A percentile compares a stretch with the other conserved stretches of the same genome.
phyloP scores from a whole-genome alignment of 2,329 filamentous ascomycete species.

The Talaromyces sp. region DNA sequence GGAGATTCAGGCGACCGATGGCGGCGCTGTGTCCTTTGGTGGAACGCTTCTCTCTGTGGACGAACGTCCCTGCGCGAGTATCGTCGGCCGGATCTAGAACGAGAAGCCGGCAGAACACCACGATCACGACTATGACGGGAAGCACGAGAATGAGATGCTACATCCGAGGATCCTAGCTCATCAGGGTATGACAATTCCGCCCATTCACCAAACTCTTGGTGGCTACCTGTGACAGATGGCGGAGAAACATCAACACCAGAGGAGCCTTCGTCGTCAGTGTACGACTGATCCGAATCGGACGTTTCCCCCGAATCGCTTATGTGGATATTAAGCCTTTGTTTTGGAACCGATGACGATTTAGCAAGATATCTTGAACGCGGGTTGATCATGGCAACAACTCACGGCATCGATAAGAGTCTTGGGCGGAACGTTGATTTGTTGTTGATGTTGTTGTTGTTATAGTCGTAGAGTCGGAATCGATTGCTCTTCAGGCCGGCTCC shows the following conservation, averaged over 20 bases:
- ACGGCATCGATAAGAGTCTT: constrained; percentile 17
- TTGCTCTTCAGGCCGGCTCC: background rate
- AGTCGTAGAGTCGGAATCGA: background rate
- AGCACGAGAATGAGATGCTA: constrained; percentile 43
- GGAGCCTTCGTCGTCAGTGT: constrained; percentile 42
- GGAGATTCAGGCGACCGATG: constrained; percentile 52
- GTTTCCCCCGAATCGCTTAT: constrained; percentile 40
- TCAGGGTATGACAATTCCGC: constrained; percentile 41
- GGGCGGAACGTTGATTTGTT: background rate
- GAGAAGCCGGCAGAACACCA: constrained; percentile 35
- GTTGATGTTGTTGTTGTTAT: background rate
- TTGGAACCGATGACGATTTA: constrained; percentile 17
- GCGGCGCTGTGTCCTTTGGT: constrained; percentile 39
- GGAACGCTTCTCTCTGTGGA: constrained; percentile 30
- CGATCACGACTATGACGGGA: constrained; percentile 41
- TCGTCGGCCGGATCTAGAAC: constrained; percentile 37
- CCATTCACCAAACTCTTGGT: constrained; percentile 39
- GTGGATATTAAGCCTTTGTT: constrained; percentile 39
- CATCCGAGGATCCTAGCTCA: constrained; percentile 49
- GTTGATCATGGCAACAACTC: constrained; percentile 15
- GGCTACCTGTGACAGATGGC: constrained; percentile 39
- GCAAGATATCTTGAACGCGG: constrained; percentile 8
- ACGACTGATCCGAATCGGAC: constrained; percentile 40
- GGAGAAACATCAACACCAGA: constrained; percentile 45
- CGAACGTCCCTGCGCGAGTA: constrained; percentile 35